These are phyloP conservation scores for Rhodomyrtus psidioides DNA, from an alignment of 441 rosid species.

Conservation along the genomic window DNA sequence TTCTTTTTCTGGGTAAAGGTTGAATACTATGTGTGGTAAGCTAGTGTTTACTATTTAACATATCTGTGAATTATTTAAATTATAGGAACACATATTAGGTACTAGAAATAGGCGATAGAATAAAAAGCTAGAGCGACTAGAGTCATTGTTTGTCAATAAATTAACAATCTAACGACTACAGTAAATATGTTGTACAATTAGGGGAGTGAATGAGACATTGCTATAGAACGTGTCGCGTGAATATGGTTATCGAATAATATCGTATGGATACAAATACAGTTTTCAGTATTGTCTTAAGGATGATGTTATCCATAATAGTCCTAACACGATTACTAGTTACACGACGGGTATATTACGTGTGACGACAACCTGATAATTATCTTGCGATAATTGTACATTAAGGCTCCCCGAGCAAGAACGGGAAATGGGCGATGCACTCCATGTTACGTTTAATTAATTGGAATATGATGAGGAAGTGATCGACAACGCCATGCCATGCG, in stretches of 20 bases:
- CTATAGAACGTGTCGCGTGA: background rate
- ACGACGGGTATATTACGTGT: background rate
- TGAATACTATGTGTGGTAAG: background rate
- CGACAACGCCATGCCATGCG: background rate
- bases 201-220: background rate
- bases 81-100: background rate
- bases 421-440: background rate
- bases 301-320: background rate
- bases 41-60: background rate
- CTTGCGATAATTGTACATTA: background rate
- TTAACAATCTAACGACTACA: background rate
- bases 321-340: background rate
- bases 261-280: rapidly evolving
- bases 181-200: background rate
- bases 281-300: background rate
- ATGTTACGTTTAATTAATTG: background rate
- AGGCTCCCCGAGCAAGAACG: background rate
- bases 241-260: background rate
- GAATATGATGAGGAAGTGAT: background rate
- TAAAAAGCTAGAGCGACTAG: background rate
- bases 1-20: background rate
- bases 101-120: background rate
- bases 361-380: background rate
- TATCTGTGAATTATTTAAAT: background rate
- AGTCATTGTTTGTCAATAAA: background rate